Percentiles rank a stretch among this genome's conserved stretches.
These are phyloP conservation scores for Oehlia diaphana DNA, from an alignment of 192 early-diverging fungal genomes.

Conservation along the genomic window DNA sequence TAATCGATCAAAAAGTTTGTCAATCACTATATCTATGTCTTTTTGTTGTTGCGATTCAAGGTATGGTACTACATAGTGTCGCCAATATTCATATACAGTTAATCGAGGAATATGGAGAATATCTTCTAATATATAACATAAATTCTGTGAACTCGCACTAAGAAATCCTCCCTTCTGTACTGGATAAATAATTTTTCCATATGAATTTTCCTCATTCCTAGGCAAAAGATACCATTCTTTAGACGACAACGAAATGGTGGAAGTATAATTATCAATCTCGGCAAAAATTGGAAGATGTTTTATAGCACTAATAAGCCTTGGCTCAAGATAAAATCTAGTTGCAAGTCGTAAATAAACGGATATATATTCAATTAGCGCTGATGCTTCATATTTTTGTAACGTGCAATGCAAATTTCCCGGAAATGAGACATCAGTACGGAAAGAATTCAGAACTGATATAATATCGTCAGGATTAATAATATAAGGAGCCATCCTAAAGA, in stretches of 20 bases:
- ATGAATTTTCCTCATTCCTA: background rate
- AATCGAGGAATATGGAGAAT: background rate
- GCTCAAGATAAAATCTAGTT: background rate
- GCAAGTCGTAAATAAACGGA: background rate
- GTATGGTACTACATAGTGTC: background rate
- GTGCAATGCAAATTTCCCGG: background rate
- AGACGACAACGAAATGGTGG: background rate
- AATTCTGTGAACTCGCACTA: background rate
- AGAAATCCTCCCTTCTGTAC: background rate
- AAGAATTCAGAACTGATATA: background rate
- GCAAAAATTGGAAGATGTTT: background rate
- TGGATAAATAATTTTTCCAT: background rate
- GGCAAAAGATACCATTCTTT: background rate
- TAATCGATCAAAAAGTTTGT: background rate
- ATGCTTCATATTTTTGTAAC: background rate
- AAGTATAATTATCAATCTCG: background rate
- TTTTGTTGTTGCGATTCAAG: background rate
- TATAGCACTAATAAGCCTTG: background rate
- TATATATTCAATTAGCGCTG: background rate
- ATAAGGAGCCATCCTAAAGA: background rate
- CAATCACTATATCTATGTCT: background rate
- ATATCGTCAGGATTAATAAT: background rate
- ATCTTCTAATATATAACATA: background rate
- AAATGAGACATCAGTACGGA: background rate
- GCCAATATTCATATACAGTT: background rate